Evolutionary conservation across 805 yeast genomes (phyloP).

Genomic region (Starmerella gropengiesseri): DNA sequence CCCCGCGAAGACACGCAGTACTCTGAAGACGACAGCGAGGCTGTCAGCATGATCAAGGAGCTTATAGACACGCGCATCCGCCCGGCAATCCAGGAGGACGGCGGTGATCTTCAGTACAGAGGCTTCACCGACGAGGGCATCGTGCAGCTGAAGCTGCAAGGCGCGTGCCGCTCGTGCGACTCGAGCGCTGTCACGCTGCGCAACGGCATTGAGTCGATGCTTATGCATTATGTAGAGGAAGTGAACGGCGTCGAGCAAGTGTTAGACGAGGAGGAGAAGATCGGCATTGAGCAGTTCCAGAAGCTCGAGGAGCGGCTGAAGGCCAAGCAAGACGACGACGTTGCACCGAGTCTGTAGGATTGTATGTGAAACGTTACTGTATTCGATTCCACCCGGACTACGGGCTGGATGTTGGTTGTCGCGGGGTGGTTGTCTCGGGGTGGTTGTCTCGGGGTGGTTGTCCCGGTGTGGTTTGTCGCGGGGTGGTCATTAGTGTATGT

Average conservation of each 20-base stretch:
- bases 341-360: constrained; percentile 20
- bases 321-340: constrained; percentile 23
- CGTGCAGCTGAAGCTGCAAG: constrained; percentile 79
- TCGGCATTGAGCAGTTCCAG: constrained; percentile 74
- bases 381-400: no score
- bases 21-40: constrained; percentile 62
- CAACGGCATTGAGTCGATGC: constrained; percentile 95
- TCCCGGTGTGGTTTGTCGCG: no score
- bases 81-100: constrained; percentile 97
- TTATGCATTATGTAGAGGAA: constrained; percentile 92
- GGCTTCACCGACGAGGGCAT: constrained; percentile 83
- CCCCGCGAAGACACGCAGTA: constrained; percentile 35
- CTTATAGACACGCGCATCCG: constrained; percentile 86
- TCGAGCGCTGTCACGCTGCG: constrained; percentile 84
- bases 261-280: constrained; percentile 63
- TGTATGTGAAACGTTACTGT: neutral
- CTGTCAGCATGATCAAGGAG: constrained; percentile 82
- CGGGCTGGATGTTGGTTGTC: no score
- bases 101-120: constrained; percentile 88
- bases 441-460: no score
- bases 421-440: no score
- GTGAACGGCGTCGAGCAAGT: constrained; percentile 80
- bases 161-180: constrained; percentile 93
- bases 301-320: constrained; percentile 58
- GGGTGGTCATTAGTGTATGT: no score